phyloP scores from a whole-genome alignment of 2,329 filamentous ascomycete species.

The Cladosporium sphaerospermum region DNA sequence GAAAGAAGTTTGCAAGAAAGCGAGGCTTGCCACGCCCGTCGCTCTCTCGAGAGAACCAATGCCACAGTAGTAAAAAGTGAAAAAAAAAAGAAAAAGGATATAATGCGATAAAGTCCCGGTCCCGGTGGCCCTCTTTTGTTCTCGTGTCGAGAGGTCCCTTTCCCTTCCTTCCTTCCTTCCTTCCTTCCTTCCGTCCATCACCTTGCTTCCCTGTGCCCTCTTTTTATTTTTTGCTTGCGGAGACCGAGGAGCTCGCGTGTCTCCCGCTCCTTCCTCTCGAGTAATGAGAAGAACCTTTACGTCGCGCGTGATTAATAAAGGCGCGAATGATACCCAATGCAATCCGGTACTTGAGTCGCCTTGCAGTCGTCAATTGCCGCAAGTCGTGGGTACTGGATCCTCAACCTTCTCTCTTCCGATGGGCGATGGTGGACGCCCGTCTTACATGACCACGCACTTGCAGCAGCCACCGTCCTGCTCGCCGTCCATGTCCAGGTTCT shows the following conservation, averaged over 20 bases:
- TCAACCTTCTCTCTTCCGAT: background rate
- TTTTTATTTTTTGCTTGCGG: too few species aligned
- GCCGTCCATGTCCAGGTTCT: slow-evolving; percentile 63
- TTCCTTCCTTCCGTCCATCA: background rate
- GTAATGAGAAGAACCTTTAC: background rate
- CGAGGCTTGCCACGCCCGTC: background rate
- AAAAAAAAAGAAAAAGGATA: slow-evolving; percentile 12
- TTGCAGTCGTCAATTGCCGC: background rate
- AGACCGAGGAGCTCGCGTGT: too few species aligned
- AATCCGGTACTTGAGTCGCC: slow-evolving; percentile 1
- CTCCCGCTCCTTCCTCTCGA: background rate
- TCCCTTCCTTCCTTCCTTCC: background rate
- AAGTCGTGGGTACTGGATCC: background rate
- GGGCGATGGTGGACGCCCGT: background rate
- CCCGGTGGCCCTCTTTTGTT: slow-evolving; percentile 1
- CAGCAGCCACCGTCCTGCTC: slow-evolving; percentile 68
- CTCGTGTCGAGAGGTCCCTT: background rate
- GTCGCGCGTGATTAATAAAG: slow-evolving; percentile 10
- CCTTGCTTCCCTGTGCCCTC: too few species aligned
- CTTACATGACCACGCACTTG: slow-evolving; percentile 82
- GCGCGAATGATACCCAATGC: slow-evolving; percentile 10
- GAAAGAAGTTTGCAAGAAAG: background rate
- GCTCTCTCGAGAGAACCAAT: background rate
- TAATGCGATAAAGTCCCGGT: slow-evolving; percentile 2
- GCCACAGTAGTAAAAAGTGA: background rate